phyloP scores from a whole-genome alignment of 2,329 filamentous ascomycete genomes.

The Colletotrichum ledebouriae region DNA sequence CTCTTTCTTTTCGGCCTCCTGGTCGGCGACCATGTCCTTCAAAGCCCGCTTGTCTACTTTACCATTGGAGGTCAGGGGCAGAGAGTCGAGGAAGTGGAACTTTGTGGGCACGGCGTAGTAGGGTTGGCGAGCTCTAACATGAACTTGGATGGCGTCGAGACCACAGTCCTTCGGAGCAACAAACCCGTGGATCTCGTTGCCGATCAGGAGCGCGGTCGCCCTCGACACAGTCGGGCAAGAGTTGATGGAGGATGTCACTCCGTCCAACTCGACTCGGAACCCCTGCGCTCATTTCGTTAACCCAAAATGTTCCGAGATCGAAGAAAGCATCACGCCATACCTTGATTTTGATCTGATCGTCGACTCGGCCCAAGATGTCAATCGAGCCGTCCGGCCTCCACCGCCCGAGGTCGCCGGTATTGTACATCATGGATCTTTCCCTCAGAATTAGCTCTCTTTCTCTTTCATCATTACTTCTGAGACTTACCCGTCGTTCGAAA shows the following conservation, averaged over 20 bases:
- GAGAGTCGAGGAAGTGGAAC: slow-evolving; percentile 57
- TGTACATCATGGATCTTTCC: slow-evolving; percentile 65
- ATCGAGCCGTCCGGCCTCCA: slow-evolving; percentile 68
- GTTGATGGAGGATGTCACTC: slow-evolving; percentile 64
- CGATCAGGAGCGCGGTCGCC: slow-evolving; percentile 61
- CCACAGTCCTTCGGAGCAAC: slow-evolving; percentile 49
- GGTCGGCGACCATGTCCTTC: slow-evolving; percentile 47
- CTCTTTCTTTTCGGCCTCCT: slow-evolving; percentile 7
- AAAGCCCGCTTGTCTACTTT: slow-evolving; percentile 69
- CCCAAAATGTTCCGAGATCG: neutral
- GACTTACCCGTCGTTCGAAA: slow-evolving; percentile 64
- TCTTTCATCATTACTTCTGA: fast-evolving
- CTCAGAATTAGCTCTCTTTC: fast-evolving
- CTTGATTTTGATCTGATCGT: slow-evolving; percentile 71
- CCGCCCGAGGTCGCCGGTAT: slow-evolving; percentile 70
- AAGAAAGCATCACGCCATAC: neutral
- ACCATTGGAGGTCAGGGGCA: slow-evolving; percentile 67
- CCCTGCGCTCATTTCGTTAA: slow-evolving; percentile 48
- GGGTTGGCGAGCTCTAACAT: slow-evolving; percentile 59
- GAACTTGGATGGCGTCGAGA: slow-evolving; percentile 53
- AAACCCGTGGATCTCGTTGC: slow-evolving; percentile 64
- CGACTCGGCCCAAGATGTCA: slow-evolving; percentile 67
- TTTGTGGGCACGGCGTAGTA: slow-evolving; percentile 68
- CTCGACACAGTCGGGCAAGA: slow-evolving; percentile 60
- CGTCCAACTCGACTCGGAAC: slow-evolving; percentile 72